Evolutionary conservation across 163 green algal genomes (phyloP), one percentile per base, ranked within the genome.

Genomic region (Chlamydomonas reinhardtii): DNA sequence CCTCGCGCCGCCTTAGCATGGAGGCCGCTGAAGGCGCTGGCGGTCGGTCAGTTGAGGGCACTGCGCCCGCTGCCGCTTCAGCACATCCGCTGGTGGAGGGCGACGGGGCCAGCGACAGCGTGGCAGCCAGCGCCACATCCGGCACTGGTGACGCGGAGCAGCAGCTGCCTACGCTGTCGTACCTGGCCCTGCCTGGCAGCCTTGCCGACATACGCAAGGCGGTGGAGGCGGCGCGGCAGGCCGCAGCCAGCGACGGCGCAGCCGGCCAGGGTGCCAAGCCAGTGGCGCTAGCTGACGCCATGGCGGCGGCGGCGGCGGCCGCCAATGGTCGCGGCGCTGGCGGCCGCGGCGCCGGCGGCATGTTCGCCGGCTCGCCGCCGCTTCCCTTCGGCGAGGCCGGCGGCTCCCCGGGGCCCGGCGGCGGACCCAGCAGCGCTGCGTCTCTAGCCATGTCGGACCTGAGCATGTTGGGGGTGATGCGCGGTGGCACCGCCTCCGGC

Each of bases 131-230:
- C 14, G 48, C 8, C 43, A 16, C 48, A 56, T 9, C 6, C 48
- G 48, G 12, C 48, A 22, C 48, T 9, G 48, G 48, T 17, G 48
- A 19, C 11, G 6, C 5, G 48, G 48, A 56, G 48, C 48, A 12
- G 48, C 70, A 79, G 80, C 34, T 39, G 54, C 70, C 80, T 5
- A 86, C 80, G 2, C 54, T 86, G 70, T 86, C 80, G 56, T 86
- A 86, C 59, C 37, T 86, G 17, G 17, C 79, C 11, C 29, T 80
- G 25, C 34, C 79, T 8, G 25, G 31, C 2, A 39, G 35, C 25
- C 69, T 86, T 3, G 5, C 27, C 8, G 70, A 79, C 4, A 86
- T 86, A 17, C 69, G 80, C 11, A 66, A 29, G 1, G 80, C 80
- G 17, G 80, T 86, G 35, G 52, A 37, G 35, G 34, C 73, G 39